These are phyloP conservation scores for Byssochlamys sp. DNA, from an alignment of 2,329 filamentous ascomycete genomes.

Conservation along the genomic window DNA sequence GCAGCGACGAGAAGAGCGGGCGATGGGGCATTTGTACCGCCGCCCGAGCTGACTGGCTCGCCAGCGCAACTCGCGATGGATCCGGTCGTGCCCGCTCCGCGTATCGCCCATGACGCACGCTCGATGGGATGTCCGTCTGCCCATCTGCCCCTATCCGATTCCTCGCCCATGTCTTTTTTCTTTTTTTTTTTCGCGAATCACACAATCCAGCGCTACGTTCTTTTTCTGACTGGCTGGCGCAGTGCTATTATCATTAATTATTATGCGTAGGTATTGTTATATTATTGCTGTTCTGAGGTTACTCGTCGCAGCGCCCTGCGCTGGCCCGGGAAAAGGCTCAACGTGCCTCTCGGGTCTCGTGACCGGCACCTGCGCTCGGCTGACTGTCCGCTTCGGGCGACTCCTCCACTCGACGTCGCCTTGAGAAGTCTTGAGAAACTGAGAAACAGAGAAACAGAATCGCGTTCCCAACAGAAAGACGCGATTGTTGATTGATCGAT, in stretches of 20 bases:
- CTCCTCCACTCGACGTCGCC: background rate
- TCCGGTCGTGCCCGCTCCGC: background rate
- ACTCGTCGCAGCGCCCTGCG: too few species aligned
- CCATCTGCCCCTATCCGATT: background rate
- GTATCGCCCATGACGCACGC: background rate
- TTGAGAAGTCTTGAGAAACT: background rate
- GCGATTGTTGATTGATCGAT: background rate
- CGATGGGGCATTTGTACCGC: conserved; percentile 35
- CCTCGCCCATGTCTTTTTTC: too few species aligned
- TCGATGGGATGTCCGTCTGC: too few species aligned
- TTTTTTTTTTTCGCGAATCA: too few species aligned
- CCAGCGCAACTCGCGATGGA: conserved; percentile 2
- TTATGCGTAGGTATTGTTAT: too few species aligned
- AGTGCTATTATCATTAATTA: too few species aligned
- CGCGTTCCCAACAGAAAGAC: background rate
- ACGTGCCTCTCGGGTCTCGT: background rate
- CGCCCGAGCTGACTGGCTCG: conserved; percentile 18
- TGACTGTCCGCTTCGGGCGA: background rate
- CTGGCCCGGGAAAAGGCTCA: background rate
- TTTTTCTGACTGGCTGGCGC: too few species aligned
- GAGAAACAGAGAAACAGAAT: background rate
- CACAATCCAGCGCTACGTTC: background rate
- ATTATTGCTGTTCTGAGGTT: too few species aligned
- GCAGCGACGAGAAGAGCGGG: conserved; percentile 25
- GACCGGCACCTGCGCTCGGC: background rate